These are phyloP conservation scores for Hanseniaspora clermontiae DNA, from an alignment of 805 yeast species.

Conservation along the genomic window DNA sequence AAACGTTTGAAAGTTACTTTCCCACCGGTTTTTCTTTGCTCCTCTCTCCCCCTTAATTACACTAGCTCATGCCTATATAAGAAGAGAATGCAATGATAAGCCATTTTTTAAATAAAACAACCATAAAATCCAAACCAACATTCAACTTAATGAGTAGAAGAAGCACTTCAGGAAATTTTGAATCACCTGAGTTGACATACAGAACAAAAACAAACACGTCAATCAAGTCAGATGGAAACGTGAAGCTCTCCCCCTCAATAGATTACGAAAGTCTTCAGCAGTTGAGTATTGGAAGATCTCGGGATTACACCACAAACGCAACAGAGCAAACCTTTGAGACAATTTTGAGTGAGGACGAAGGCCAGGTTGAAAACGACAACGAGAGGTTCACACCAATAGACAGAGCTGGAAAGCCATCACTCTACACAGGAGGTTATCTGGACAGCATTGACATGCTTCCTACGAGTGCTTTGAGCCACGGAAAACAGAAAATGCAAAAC, in stretches of 20 bases:
- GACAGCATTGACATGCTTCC: slow-evolving; percentile 3
- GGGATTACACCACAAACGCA: neutral
- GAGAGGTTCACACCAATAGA: slow-evolving; percentile 8
- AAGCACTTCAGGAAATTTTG: neutral
- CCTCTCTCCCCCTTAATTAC: too few species aligned
- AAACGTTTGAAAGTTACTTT: too few species aligned
- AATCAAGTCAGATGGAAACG: neutral
- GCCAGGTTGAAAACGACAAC: neutral
- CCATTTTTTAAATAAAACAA: too few species aligned
- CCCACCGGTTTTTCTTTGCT: too few species aligned
- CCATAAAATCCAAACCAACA: too few species aligned
- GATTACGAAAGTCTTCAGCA: neutral
- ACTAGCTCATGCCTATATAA: too few species aligned
- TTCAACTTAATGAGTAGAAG: neutral
- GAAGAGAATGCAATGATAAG: too few species aligned
- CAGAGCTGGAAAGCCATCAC: neutral
- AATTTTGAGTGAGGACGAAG: slow-evolving; percentile 9
- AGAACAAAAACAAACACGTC: neutral
- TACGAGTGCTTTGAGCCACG: neutral
- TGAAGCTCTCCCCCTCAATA: slow-evolving; percentile 7
- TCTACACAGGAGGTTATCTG: neutral
- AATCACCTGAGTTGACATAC: neutral
- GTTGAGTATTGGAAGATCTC: neutral
- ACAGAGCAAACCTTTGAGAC: slow-evolving; percentile 12
- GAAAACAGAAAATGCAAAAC: neutral